A percentile compares a stretch with the other conserved stretches of the same genome.
phyloP scores from a whole-genome alignment of 768 basidiomycete species.

The Mycena haematopus region DNA sequence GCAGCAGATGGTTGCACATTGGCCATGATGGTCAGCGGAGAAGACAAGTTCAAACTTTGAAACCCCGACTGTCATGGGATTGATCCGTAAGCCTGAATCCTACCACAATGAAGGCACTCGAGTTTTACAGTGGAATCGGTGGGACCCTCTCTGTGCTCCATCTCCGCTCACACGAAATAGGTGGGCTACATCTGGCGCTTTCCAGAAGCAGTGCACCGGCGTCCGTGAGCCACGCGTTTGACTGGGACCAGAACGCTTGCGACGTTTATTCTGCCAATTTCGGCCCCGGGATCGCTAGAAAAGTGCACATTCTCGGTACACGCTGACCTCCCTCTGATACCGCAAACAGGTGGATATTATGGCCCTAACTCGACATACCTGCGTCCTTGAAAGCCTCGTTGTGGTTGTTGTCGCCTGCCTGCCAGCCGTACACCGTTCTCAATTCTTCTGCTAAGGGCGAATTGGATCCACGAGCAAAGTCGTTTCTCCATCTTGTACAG shows the following conservation, averaged over 20 bases:
- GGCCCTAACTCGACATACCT: constrained; percentile 57
- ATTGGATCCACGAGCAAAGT: constrained; percentile 74
- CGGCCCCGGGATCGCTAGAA: constrained; percentile 52
- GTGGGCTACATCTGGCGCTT: constrained; percentile 76
- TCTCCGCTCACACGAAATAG: constrained; percentile 40
- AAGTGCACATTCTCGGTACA: constrained; percentile 44
- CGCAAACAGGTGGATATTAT: constrained; percentile 55
- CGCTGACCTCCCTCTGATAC: neutral
- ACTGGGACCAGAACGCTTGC: constrained; percentile 84
- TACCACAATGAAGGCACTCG: constrained; percentile 43
- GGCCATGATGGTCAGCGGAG: neutral
- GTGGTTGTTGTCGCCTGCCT: constrained; percentile 84
- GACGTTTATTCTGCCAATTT: constrained; percentile 72
- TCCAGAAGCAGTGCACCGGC: constrained; percentile 54
- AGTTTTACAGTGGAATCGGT: constrained; percentile 89
- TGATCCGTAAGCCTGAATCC: constrained; percentile 17
- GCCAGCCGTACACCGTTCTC: constrained; percentile 84
- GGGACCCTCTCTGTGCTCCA: constrained; percentile 21
- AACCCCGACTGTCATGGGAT: constrained; percentile 2
- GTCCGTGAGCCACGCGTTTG: constrained; percentile 69
- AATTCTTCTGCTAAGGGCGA: constrained; percentile 76
- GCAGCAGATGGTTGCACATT: constrained; percentile 27
- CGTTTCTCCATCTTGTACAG: constrained; percentile 75
- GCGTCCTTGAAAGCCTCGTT: constrained; percentile 56
- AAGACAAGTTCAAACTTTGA: neutral